Base-by-base conservation (phyloP, 179 eudicot genomes). In the Carnegiea gigantea region DNA sequence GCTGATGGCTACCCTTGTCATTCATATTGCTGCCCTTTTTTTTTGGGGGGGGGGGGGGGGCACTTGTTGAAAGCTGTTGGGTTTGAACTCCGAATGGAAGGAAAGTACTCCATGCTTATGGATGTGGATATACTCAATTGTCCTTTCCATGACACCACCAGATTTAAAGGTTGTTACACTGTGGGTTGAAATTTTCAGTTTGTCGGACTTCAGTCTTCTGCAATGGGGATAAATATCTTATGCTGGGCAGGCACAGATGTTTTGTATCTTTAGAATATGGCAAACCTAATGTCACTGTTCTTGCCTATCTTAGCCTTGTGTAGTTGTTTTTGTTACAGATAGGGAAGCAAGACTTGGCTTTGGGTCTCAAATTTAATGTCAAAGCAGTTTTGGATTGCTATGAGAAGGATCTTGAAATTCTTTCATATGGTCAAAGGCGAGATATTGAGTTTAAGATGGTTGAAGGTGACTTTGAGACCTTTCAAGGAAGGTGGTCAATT, bases 391-490 rank as follows among this genome's bases (percentile, higher is more conserved):
- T 92, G 79, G 97, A 92, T 82, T 92, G 97, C 79, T 88, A 83
- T 54, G 97, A 92, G 82, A 89, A 82, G 83, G 92, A 91, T 78
- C 88, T 92, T 53, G 84, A 88, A 83, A 79, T 62, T 73, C 85
- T 86, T 53, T 88, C 92, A 10, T 80, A 43, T 60, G 88, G 97
- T 78, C 85, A 80, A 76, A 90, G 88, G 82, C 92, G 97, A 68
- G 92, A 89, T 44, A 92, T 92, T 65, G 92, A 90, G 33, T 92
- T 92, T 88, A 90, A 86, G 86, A 92, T 92, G 97, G 88, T 92
- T 82, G 91, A 92, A 87, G 97, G 97, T 43, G 97, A 92, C 83
- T 92, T 92, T 77, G 84, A 87, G 75, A 80, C 89, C 68, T 92
- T 92, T 85, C 88, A 92, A 82, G 97, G 97, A 81, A 89, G 81